Evolutionary conservation across 2,329 filamentous ascomycete genomes (phyloP), one percentile per base, ranked within the genome.

Genomic region (Rhytidhysteron rufulum): DNA sequence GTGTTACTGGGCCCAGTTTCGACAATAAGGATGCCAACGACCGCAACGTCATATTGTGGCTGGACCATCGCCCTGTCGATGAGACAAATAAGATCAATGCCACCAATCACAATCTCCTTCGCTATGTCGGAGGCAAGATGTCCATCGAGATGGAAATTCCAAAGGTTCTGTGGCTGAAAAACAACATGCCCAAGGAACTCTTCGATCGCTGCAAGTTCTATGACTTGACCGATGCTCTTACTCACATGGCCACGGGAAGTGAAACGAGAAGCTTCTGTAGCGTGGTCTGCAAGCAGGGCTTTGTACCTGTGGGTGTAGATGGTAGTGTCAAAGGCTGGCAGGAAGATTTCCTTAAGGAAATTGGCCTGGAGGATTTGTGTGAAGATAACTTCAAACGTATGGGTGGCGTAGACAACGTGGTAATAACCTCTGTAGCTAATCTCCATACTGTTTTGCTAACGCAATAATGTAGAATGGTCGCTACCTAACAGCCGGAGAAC

Each of bases 111-210:
- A 93, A 94, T 66, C 75, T 98, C 39, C 80, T 98, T 43, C 86
- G 89, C 58, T 98, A 98, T 62, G 93, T 98, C 15, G 93, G 93
- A 53, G 93, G 93, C 48, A 91, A 86, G 64, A 98, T 98, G 93
- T 95, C 88, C 63, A 91, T 96, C 50, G 93, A 98, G 74, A 98
- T 98, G 93, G 93, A 98, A 67, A 94, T 98, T 41, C 93, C 93
- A 49, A 98, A 98, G 71, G 88, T 96, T 1, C 76, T 97, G 42
- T 98, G 93, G 93, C 77, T 98, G 61, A 97, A 97, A 78, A 95
- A 95, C 68, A 80, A 97, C 70, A 97, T 98, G 93, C 86, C 93
- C 2, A 77, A 85, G 40, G 87, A 95, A 56, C 74, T 93, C 13
- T 98, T 97, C 57, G 83, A 84, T 41, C 82, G 85, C 47, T 96